Evolutionary conservation across 2,329 filamentous ascomycete genomes (phyloP), one percentile per base, ranked within the genome.

Genomic region (Cercospora sp.): DNA sequence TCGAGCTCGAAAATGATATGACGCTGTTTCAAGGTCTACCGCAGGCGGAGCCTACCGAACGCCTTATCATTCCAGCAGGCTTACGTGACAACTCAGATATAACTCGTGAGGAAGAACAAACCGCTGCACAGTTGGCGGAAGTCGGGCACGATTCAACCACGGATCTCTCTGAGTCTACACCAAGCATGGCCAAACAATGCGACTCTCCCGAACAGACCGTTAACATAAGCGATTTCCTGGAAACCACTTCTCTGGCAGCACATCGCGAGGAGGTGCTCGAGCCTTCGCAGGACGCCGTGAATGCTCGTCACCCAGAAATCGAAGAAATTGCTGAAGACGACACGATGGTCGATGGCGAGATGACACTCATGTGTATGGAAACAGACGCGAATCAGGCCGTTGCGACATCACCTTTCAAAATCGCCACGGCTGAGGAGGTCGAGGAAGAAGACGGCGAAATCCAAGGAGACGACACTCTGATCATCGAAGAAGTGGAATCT

Each of bases 211-310:
- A 74, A 53, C 60, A 70, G 1, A 75, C 73, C 1, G 66, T 76
- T 23, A 72, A 76, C 42, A 55, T 78, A 20, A 76, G 73, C 63
- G 75, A 78, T 31, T 76, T 75, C 66, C 66, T 78, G 53, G 75
- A 78, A 59, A 28, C 30, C 9, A 48, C 63, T n/a, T 36, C 63
- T 13, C 30, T 65, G 16, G 13, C 7, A 6, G 31, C 40, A 23
- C 36, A 8, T 31, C 10, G 12, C 20, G 51, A 42, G 51, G 42
- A 53, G 18, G 45, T 20, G 30, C 5, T 8, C n/a, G 42, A 63
- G 18, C 9, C 42, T 7, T 3, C 30, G 20, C 12, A 48, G n/a
- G 33, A 20, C 23, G 26, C 18, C 20, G 23, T 30, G 6, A 23
- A 18, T 5, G 33, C 33, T 33, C n/a, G 7, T 2, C 23, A 28